Evolutionary conservation across 352 stramenopile species (phyloP).

Genomic region (Phytophthora tubulina): DNA sequence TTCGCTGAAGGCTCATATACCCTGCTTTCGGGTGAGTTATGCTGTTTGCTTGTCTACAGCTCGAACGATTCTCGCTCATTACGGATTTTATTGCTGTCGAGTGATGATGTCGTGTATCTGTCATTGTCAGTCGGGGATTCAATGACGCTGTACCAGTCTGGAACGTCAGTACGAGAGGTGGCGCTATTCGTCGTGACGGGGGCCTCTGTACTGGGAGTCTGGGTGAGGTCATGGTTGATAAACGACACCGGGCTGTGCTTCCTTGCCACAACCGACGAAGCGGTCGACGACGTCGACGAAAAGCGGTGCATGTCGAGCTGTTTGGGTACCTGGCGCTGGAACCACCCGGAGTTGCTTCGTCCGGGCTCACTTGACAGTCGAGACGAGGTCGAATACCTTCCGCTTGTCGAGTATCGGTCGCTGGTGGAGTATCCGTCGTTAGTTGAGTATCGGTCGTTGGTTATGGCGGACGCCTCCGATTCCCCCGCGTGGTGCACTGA

Average conservation of each 20-base stretch:
- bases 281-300: conserved; percentile 51
- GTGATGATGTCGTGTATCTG: conserved; percentile 42
- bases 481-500: conserved; percentile 30
- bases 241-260: conserved; percentile 42
- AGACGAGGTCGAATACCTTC: conserved; percentile 39
- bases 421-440: conserved; percentile 30
- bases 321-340: conserved; percentile 24
- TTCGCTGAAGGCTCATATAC: conserved; percentile 28
- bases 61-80: conserved; percentile 69
- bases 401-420: conserved; percentile 29
- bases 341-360: conserved; percentile 38
- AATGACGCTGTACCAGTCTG: conserved; percentile 71
- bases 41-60: conserved; percentile 47
- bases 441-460: conserved; percentile 31
- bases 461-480: conserved; percentile 27
- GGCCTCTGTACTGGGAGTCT: conserved; percentile 12
- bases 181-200: conserved; percentile 16
- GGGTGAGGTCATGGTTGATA: conserved; percentile 41
- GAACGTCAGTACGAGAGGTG: conserved; percentile 34
- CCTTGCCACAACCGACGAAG: conserved; percentile 37
- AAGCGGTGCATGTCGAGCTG: conserved; percentile 46
- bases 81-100: conserved; percentile 47
- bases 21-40: conserved; percentile 21
- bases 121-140: conserved; percentile 53
- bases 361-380: conserved; percentile 38